phyloP scores from a whole-genome alignment of 2,329 filamentous ascomycete species.

The Ophiobolus disseminans region DNA sequence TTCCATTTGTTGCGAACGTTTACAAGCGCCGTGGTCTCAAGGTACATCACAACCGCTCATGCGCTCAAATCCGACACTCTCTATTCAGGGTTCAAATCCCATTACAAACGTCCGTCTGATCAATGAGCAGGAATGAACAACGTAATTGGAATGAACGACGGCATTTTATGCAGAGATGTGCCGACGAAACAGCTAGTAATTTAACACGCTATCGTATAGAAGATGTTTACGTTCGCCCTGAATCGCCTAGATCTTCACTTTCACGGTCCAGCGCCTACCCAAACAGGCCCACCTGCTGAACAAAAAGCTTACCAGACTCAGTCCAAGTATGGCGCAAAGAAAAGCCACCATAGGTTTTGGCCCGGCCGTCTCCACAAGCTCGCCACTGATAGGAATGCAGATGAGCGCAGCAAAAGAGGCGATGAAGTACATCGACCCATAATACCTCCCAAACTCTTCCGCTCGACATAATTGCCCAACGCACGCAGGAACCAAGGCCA shows the following conservation, averaged over 20 bases:
- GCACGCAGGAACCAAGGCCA: constrained; percentile 55
- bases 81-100: no score
- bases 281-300: constrained; percentile 48
- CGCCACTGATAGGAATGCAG: constrained; percentile 46
- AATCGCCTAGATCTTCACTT: constrained; percentile 26
- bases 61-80: no score
- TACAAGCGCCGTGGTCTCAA: no score
- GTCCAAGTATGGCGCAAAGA: constrained; percentile 39
- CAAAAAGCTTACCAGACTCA: constrained; percentile 40
- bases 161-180: no score
- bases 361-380: constrained; percentile 44
- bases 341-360: constrained; percentile 44
- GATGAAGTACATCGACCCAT: constrained; percentile 57
- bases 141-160: no score
- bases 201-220: no score
- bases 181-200: no score
- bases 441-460: constrained; percentile 58
- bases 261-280: constrained; percentile 40
- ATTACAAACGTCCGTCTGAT: no score
- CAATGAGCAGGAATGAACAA: no score
- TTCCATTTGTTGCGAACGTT: no score
- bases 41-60: no score
- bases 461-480: constrained; percentile 57
- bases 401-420: constrained; percentile 45
- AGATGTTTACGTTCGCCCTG: no score